Percentiles rank a stretch among this genome's conserved stretches.
These are phyloP conservation scores for Madurella mycetomatis DNA, from an alignment of 2,329 filamentous ascomycete species.

Conservation along the genomic window DNA sequence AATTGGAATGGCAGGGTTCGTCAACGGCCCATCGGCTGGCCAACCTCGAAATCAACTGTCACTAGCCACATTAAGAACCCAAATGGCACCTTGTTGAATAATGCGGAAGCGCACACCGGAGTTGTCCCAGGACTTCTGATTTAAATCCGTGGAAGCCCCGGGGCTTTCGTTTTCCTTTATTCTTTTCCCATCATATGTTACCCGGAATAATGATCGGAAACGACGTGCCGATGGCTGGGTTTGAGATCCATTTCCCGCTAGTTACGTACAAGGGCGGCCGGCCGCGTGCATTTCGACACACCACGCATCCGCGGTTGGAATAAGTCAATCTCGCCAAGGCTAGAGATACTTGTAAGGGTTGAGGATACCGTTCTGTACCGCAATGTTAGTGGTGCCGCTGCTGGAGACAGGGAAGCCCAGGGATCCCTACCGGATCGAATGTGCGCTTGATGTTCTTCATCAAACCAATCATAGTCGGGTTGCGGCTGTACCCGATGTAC, in stretches of 20 bases:
- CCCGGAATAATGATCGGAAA: too few relatives aligned
- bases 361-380: constrained; percentile 84
- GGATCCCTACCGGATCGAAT: constrained; percentile 78
- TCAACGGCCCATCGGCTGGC: not conserved
- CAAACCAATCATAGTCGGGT: constrained; percentile 76
- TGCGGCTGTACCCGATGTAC: constrained; percentile 89
- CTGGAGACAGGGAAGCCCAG: not conserved
- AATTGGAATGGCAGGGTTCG: not conserved
- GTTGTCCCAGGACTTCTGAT: too few relatives aligned
- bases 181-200: too few relatives aligned
- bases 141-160: too few relatives aligned
- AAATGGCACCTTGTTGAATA: too few relatives aligned
- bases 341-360: constrained; percentile 97
- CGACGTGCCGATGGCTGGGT: too few relatives aligned
- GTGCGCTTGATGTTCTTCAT: constrained; percentile 95
- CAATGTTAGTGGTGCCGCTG: constrained; percentile 7
- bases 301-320: not conserved
- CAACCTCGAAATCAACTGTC: not conserved
- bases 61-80: too few relatives aligned
- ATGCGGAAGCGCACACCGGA: too few relatives aligned
- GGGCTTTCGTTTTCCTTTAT: too few relatives aligned
- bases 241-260: not conserved
- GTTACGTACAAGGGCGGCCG: constrained; percentile 7
- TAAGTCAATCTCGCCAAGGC: not conserved
- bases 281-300: not conserved